Evolutionary conservation across 495 filamentous ascomycete species (phyloP).

Genomic region (Mycothermus thermophilus): DNA sequence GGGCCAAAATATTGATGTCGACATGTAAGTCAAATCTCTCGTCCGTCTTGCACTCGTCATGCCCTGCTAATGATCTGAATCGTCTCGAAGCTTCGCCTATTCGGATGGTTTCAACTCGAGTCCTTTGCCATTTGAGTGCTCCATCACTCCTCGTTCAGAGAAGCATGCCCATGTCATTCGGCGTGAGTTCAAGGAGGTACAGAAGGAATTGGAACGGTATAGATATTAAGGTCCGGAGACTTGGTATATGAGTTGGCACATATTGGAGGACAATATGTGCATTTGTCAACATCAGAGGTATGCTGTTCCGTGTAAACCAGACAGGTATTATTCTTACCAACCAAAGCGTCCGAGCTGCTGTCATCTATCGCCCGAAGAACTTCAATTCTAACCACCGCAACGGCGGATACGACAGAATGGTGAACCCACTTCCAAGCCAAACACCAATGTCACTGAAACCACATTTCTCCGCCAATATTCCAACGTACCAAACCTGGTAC

Average conservation of each 20-base stretch:
- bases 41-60: too few species aligned
- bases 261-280: too few species aligned
- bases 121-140: constrained; percentile 35
- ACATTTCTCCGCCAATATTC: constrained; percentile 37
- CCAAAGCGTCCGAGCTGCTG: too few species aligned
- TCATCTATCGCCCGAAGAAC: constrained; percentile 32
- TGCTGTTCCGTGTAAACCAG: too few species aligned
- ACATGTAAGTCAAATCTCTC: constrained; percentile 22
- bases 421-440: constrained; percentile 38
- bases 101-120: constrained; percentile 39
- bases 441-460: constrained; percentile 29
- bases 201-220: constrained; percentile 19
- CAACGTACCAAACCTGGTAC: constrained; percentile 54
- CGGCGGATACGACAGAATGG: constrained; percentile 36
- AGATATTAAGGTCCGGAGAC: too few species aligned
- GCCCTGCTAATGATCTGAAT: neutral
- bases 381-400: constrained; percentile 35
- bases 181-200: constrained; percentile 16
- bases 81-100: constrained; percentile 30
- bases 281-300: too few species aligned
- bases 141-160: constrained; percentile 24
- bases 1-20: constrained; percentile 35
- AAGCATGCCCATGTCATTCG: constrained; percentile 19
- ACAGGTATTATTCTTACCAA: too few species aligned
- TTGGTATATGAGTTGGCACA: too few species aligned